phyloP scores from a whole-genome alignment of 2,329 filamentous ascomycete species.

The Penicillium brasilianum region DNA sequence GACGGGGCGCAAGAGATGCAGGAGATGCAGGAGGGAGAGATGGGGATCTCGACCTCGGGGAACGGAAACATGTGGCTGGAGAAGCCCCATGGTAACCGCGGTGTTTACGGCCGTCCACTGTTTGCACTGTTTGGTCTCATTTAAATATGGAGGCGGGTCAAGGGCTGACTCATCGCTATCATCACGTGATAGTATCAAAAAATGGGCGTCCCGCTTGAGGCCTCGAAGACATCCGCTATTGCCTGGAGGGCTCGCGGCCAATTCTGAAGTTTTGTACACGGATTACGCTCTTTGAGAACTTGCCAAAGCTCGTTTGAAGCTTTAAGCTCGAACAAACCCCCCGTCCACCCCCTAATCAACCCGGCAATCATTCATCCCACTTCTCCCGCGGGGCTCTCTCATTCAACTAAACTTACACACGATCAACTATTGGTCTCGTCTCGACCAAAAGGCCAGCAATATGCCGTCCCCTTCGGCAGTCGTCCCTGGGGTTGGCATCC shows the following conservation, averaged over 20 bases:
- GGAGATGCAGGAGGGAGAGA: conserved; percentile 23
- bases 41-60: conserved; percentile 42
- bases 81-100: conserved; percentile 33
- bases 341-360: neutral
- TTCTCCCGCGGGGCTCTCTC: conserved; percentile 7
- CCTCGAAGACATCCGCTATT: conserved; percentile 10
- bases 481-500: conserved; percentile 30
- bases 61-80: conserved; percentile 50
- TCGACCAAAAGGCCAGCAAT: neutral
- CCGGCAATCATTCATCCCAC: neutral
- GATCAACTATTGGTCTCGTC: neutral
- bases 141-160: conserved; percentile 33
- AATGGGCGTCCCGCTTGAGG: conserved; percentile 9
- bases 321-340: neutral
- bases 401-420: neutral
- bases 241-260: conserved; percentile 4
- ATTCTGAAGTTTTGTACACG: neutral
- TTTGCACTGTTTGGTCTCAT: conserved; percentile 38
- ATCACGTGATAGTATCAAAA: conserved; percentile 32
- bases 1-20: conserved; percentile 21
- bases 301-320: neutral
- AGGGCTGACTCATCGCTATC: conserved; percentile 29
- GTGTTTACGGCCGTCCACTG: conserved; percentile 30
- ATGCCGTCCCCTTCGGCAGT: conserved; percentile 10
- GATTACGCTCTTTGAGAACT: neutral